phyloP scores from a whole-genome alignment of 2,329 filamentous ascomycete species.

The Colletotrichum sp. region DNA sequence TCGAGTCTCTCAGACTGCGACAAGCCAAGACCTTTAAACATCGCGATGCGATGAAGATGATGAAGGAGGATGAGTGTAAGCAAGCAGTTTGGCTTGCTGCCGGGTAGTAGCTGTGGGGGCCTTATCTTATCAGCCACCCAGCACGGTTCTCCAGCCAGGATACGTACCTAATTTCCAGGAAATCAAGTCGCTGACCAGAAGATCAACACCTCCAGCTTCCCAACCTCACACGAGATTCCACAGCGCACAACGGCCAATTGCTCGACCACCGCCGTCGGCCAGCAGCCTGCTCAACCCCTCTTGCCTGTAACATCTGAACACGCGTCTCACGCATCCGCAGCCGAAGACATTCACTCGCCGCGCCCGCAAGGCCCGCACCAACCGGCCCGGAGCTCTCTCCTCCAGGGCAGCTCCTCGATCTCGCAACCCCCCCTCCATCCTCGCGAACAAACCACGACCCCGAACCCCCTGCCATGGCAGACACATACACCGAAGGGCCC shows the following conservation, averaged over 20 bases:
- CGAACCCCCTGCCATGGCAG: not conserved
- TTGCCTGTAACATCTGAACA: not conserved
- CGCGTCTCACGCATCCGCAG: not conserved
- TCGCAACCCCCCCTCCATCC: not conserved
- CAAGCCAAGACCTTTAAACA: not conserved
- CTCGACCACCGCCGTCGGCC: not conserved
- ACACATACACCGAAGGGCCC: not conserved
- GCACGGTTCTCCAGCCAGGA: not conserved
- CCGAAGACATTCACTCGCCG: not conserved
- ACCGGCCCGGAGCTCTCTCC: not conserved
- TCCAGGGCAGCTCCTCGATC: not conserved
- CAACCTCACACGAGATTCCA: not conserved
- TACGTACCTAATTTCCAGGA: conserved; percentile 2
- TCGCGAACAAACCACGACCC: not conserved
- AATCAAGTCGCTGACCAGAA: not conserved
- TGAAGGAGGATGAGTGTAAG: not conserved
- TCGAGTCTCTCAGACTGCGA: not conserved
- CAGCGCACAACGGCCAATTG: not conserved
- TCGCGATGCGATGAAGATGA: not conserved
- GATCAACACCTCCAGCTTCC: not conserved
- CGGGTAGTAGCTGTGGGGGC: not conserved
- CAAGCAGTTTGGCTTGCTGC: not conserved
- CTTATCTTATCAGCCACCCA: conserved; percentile 5
- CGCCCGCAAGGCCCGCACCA: not conserved
- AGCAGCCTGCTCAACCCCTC: not conserved